A percentile compares a stretch with the other conserved stretches of the same genome.
phyloP scores from a whole-genome alignment of 371 early-diverging fungal genomes.

The Caulochytrium protostelioides region DNA sequence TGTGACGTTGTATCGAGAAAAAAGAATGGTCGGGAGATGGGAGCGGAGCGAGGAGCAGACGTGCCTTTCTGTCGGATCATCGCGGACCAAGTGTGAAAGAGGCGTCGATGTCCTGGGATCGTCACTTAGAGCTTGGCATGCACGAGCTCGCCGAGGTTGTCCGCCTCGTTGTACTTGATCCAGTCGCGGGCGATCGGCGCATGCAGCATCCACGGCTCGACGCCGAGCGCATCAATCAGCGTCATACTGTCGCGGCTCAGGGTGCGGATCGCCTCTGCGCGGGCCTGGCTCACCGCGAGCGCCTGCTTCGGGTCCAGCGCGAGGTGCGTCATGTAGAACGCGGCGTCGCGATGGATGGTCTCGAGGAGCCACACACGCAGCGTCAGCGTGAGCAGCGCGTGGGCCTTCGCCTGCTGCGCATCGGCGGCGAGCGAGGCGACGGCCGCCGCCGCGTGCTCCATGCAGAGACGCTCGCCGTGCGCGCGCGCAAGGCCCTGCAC shows the following conservation, averaged over 20 bases:
- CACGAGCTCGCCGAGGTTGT: constrained; percentile 30
- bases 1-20: no score
- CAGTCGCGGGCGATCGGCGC: constrained; percentile 47
- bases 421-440: constrained; percentile 9
- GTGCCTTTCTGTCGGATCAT: no score
- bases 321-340: constrained; percentile 27
- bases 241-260: constrained; percentile 22
- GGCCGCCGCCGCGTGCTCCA: constrained; percentile 24
- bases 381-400: neutral
- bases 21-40: no score
- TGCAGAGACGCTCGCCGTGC: constrained; percentile 37
- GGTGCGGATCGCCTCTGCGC: constrained; percentile 15
- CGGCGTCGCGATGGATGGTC: constrained; percentile 18
- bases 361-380: neutral
- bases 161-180: constrained; percentile 32
- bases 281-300: constrained; percentile 11
- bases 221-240: constrained; percentile 30
- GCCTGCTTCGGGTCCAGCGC: constrained; percentile 22
- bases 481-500: constrained; percentile 38
- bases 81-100: no score
- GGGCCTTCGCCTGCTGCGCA: constrained; percentile 3
- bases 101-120: no score
- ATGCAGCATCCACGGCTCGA: constrained; percentile 28
- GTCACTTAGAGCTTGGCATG: no score
- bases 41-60: no score